Evolutionary conservation across 768 basidiomycete genomes (phyloP), one percentile per base, ranked within the genome.

Genomic region (Leucosporidium creatinivorum): DNA sequence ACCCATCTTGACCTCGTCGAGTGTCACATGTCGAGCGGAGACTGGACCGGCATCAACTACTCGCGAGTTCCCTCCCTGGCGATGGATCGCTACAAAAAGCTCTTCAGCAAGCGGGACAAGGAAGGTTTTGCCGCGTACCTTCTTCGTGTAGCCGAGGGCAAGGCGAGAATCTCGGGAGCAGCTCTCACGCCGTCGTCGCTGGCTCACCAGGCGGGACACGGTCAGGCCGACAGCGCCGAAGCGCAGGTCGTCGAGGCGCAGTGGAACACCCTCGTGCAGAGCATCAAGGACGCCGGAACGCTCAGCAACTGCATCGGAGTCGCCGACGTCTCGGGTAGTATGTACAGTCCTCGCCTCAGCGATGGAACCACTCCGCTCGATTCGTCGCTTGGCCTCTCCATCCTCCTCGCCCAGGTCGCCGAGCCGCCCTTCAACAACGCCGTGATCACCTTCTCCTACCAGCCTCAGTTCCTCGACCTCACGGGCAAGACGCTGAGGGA

Each of bases 321-420:
- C 31, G 88, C 86, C 76, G 88, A 89, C 73, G 87, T 89, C 23
- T 88, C 86, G 0, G 87, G 85, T 0, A 87, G 85, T 13, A 89
- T 89, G 88, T 86, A 85, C 2, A 28, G 18, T 18, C 30, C 82
- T 21, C 28, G 17, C 21, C 21, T 23, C 69, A 65, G 65, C 13
- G 39, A 68, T 23, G 70, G 68, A 15, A 52, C 66, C 13, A 19
- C 61, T 3, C 87, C 88, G 0, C 86, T 89, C 63, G 78, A 81
- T 47, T 85, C 85, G 10, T 83, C 87, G 3, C 63, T 90, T 23
- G 81, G 86, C 12, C 83, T 89, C 25, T 87, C 87, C 13, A 81
- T 89, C 21, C 75, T 89, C 61, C 80, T 88, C 59, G 83, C 87
- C 0, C 81, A 83, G 28, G 77, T 89, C 25, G 82, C 87, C 18